Percentiles rank a stretch among this genome's conserved stretches.
Conservation (phyloP, 192 early-diverging fungal genomes). For the Phycomyces nitens region DNA sequence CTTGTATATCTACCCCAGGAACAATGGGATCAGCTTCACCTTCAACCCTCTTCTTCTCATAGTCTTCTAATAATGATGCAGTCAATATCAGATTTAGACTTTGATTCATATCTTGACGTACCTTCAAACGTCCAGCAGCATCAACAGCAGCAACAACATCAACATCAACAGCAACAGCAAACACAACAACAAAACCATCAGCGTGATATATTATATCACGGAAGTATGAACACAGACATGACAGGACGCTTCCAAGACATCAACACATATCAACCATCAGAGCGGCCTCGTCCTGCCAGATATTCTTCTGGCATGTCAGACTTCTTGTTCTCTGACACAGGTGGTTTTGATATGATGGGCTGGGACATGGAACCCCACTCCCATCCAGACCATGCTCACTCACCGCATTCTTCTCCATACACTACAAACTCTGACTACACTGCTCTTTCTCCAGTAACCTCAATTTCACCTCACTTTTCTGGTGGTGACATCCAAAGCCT, state of each 20-base stretch:
- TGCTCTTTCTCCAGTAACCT: background rate
- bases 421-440: background rate
- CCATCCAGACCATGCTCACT: background rate
- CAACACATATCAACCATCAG: background rate
- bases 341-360: conserved; percentile 2
- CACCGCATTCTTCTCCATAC: background rate
- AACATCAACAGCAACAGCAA: conserved; percentile 18
- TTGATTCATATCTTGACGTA: conserved; percentile 16
- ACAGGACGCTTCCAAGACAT: background rate
- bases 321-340: background rate
- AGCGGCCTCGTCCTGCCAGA: background rate
- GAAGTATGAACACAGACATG: background rate
- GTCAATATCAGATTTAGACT: conserved; percentile 14
- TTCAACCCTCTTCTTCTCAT: background rate
- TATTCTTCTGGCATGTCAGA: background rate
- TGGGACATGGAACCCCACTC: conserved; percentile 1
- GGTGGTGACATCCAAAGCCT: background rate
- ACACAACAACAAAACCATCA: conserved; percentile 3
- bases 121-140: conserved; percentile 7
- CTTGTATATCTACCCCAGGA: background rate
- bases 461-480: background rate
- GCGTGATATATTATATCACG: conserved; percentile 9
- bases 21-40: too few relatives aligned
- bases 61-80: background rate
- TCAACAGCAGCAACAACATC: background rate